Evolutionary conservation across 306 rosid genomes (phyloP), one percentile per base, ranked within the genome.

Genomic region (Argentina anserina): DNA sequence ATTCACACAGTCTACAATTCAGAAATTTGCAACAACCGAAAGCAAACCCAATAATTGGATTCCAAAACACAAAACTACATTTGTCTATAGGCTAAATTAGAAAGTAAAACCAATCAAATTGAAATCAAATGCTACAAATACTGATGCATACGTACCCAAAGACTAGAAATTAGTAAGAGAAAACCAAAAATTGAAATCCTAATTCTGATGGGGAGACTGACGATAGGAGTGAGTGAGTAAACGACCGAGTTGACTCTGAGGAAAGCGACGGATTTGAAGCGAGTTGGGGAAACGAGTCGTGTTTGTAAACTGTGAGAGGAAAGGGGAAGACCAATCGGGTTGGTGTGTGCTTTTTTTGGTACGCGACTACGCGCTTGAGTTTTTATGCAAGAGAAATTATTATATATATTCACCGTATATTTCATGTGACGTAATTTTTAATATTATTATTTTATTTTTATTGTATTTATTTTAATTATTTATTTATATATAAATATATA

Each of bases 191-290:
- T 55, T 29, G 53, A 42, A 18, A 37, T 6, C 28, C 67, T 53
- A 75, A 26, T 7, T 25, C 13, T 64, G 6, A 47, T 53, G 63
- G 72, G 76, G 67, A 70, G 89, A 82, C 73, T 87, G 69, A 91
- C 98, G 97, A 91, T 89, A 91, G 86, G 65, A 78, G 5, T 65
- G 76, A 33, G 40, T 7, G 74, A 72, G 58, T 60, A 75, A 75
- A 65, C 14, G 56, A 81, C 52, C 83, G 83, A 87, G 87, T 88
- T 76, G 75, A 83, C 78, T 76, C 86, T 45, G 81, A 65, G 70
- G 74, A 84, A 41, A 70, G 73, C 75, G 77, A 89, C 33, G 64
- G 79, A 75, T 74, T 52, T 7, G n/a, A n/a, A n/a, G 39, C 31
- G 66, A 61, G 67, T 61, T 10, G 15, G 43, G 59, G 41, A 60